Conservation (phyloP, 352 stramenopile genomes). For the Phytophthora ohioensis region DNA sequence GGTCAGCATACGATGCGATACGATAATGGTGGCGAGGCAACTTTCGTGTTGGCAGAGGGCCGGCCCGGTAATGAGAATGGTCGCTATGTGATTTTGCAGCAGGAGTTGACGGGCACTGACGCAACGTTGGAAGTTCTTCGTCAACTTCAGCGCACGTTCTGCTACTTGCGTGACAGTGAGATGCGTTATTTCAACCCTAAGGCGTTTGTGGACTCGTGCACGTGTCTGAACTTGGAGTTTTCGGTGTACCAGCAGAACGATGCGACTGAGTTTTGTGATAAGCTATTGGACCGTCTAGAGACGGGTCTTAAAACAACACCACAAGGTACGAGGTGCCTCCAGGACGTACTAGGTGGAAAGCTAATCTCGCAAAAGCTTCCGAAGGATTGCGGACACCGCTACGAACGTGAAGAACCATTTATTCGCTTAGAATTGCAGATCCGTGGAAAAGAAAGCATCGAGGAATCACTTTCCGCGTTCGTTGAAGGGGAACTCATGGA, state of each 20-base stretch:
- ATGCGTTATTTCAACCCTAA: constrained; percentile 89
- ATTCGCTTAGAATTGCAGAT: constrained; percentile 99
- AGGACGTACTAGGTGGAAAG: constrained; percentile 81
- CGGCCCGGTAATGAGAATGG: constrained; percentile 97
- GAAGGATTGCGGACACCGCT: constrained; percentile 91
- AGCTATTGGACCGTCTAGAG: constrained; percentile 98
- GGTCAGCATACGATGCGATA: constrained; percentile 85
- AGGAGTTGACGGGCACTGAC: constrained; percentile 79
- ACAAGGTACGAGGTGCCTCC: constrained; percentile 80
- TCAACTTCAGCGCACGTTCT: constrained; percentile 92
- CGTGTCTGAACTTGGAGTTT: constrained; percentile 92
- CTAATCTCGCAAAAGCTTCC: constrained; percentile 92
- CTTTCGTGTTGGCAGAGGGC: constrained; percentile 92
- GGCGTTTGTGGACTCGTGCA: constrained; percentile 91
- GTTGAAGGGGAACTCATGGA: constrained; percentile 99
- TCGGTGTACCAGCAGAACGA: constrained; percentile 99
- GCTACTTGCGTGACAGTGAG: constrained; percentile 86
- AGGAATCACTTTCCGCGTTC: constrained; percentile 96
- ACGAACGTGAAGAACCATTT: constrained; percentile 97
- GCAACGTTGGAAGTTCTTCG: constrained; percentile 90
- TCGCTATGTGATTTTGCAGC: constrained; percentile 89
- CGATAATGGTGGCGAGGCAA: constrained; percentile 89
- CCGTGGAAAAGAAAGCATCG: constrained; percentile 97
- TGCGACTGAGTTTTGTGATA: constrained; percentile 99
- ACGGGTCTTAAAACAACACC: constrained; percentile 93